phyloP scores from a whole-genome alignment of 78 protist species.

The Dictyostelium purpureum region DNA sequence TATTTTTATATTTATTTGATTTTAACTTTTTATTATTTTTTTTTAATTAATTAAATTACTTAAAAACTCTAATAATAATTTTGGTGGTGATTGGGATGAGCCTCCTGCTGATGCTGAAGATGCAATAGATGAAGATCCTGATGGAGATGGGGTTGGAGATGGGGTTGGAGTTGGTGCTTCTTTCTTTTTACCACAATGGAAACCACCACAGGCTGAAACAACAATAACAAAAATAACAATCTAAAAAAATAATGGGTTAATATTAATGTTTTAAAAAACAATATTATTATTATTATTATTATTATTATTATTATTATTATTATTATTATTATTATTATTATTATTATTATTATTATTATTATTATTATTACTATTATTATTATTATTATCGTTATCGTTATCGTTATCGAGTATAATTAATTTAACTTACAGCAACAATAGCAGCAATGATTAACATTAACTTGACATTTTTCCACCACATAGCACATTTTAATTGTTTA shows the following conservation, averaged over 20 bases:
- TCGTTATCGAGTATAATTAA: background rate
- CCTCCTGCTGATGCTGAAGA: background rate
- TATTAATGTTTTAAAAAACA: background rate
- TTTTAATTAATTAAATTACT: too few species aligned
- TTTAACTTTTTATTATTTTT: too few species aligned
- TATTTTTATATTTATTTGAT: too few species aligned
- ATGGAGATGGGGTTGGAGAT: background rate
- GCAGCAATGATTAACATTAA: constrained; percentile 76
- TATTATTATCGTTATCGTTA: background rate
- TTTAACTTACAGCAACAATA: constrained; percentile 69
- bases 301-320: background rate
- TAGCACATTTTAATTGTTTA: constrained; percentile 89
- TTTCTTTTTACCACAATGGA: background rate
- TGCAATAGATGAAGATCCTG: background rate
- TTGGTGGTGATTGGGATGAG: background rate
- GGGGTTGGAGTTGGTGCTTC: background rate
- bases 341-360: background rate
- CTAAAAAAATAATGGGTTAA: background rate
- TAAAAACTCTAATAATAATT: background rate
- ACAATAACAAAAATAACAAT: constrained; percentile 63
- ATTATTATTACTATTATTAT: background rate
- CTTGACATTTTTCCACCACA: constrained; percentile 97
- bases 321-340: background rate
- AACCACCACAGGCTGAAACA: constrained; percentile 53
- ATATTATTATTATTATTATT: background rate